Percentiles rank a stretch among this genome's conserved stretches.
phyloP scores from a whole-genome alignment of 192 early-diverging fungal species.

The Backusella westeae region DNA sequence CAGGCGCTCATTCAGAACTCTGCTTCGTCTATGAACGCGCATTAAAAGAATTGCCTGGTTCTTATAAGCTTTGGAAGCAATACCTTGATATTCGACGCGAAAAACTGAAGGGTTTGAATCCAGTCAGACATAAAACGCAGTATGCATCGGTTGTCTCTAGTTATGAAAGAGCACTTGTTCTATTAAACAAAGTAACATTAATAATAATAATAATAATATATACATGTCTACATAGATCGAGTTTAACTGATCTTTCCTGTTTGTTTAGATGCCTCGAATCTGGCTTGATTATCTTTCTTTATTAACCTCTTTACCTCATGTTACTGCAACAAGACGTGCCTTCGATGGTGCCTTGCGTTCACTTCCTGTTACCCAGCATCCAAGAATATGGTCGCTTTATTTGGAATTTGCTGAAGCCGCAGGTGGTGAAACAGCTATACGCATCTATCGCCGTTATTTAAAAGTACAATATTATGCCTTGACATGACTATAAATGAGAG shows the following conservation, averaged over 20 bases:
- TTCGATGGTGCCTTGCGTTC: slow-evolving; percentile 91
- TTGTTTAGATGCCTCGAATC: slow-evolving; percentile 79
- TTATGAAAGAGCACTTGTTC: slow-evolving; percentile 86
- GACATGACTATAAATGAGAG: neutral
- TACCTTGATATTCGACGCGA: slow-evolving; percentile 72
- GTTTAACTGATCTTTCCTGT: neutral
- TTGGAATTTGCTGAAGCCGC: slow-evolving; percentile 72
- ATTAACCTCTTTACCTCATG: slow-evolving; percentile 64
- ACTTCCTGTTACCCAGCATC: slow-evolving; percentile 92
- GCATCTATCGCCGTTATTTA: slow-evolving; percentile 80
- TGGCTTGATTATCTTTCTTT: slow-evolving; percentile 83
- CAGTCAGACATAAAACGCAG: slow-evolving; percentile 54
- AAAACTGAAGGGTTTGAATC: slow-evolving; percentile 48
- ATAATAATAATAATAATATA: neutral
- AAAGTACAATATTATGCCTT: slow-evolving; percentile 45
- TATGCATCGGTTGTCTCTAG: slow-evolving; percentile 68
- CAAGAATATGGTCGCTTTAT: slow-evolving; percentile 86
- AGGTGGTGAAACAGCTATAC: slow-evolving; percentile 79
- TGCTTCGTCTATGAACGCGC: slow-evolving; percentile 88
- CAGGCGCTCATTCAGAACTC: slow-evolving; percentile 39
- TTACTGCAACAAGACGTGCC: slow-evolving; percentile 71
- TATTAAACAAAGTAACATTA: slow-evolving; percentile 75
- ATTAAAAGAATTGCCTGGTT: slow-evolving; percentile 81
- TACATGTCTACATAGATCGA: neutral
- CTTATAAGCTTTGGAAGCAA: slow-evolving; percentile 94